These are phyloP conservation scores for Boletus insuetus DNA, from an alignment of 768 basidiomycete species.

Conservation along the genomic window DNA sequence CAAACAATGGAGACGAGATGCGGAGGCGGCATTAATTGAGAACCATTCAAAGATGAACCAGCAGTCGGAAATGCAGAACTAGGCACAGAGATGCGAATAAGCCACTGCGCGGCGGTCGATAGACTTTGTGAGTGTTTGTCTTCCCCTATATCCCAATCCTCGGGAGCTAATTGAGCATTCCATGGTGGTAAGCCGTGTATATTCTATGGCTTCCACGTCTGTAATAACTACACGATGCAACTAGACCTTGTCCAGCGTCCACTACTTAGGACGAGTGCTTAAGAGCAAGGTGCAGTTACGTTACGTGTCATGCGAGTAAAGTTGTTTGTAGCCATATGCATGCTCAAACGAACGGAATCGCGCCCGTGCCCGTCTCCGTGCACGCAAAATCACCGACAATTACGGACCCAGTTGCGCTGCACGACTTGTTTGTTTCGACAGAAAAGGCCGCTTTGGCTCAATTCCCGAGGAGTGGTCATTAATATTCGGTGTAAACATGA, in stretches of 20 bases:
- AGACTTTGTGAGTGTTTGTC: not conserved
- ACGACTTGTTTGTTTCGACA: no score
- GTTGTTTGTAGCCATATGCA: no score
- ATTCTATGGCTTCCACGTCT: not conserved
- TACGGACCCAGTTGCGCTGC: no score
- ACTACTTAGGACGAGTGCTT: not conserved
- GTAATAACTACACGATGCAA: slow-evolving; percentile 1
- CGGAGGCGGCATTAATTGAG: slow-evolving; percentile 1
- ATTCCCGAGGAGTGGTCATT: no score
- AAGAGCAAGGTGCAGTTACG: no score
- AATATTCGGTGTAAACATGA: no score
- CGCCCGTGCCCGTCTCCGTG: no score
- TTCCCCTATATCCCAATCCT: not conserved
- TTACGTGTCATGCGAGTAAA: not conserved
- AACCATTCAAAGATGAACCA: not conserved
- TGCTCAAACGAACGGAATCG: no score
- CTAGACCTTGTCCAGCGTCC: not conserved
- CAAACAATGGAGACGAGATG: slow-evolving; percentile 25
- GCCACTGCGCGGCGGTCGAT: not conserved
- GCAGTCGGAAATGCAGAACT: not conserved
- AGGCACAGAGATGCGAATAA: not conserved
- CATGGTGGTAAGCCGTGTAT: not conserved
- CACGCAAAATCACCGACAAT: no score
- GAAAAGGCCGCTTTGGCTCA: no score
- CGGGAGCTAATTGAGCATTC: not conserved